phyloP scores from a whole-genome alignment of 2,329 filamentous ascomycete species.

The Cladosporium sp. region DNA sequence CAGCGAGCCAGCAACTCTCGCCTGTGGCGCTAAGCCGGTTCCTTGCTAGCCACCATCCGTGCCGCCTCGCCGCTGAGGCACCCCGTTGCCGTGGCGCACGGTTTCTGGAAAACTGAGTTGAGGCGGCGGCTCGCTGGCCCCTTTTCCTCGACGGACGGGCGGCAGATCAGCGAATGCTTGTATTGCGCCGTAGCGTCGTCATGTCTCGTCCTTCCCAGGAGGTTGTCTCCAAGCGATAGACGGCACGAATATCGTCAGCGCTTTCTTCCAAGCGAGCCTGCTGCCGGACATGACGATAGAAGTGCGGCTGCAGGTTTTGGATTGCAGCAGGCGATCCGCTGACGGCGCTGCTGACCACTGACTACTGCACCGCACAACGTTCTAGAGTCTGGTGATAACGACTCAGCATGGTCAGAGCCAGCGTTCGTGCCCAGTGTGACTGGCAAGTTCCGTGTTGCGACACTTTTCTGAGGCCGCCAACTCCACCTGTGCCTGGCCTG shows the following conservation, averaged over 20 bases:
- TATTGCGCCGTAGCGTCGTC: constrained; percentile 12
- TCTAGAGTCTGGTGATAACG: constrained; percentile 3
- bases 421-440: constrained; percentile 5
- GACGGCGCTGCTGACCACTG: constrained; percentile 13
- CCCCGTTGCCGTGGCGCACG: constrained; percentile 17
- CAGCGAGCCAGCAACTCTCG: not conserved
- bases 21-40: constrained; percentile 16
- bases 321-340: not conserved
- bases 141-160: constrained; percentile 10
- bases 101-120: constrained; percentile 11
- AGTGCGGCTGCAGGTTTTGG: constrained; percentile 2
- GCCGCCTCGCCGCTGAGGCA: constrained; percentile 17
- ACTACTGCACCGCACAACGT: not conserved
- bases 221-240: not conserved
- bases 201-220: not conserved
- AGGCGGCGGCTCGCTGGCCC: constrained; percentile 12
- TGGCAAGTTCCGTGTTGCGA: constrained; percentile 11
- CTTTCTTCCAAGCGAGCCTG: constrained; percentile 5
- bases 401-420: constrained; percentile 5
- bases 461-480: constrained; percentile 10
- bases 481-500: not conserved
- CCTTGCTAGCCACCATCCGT: constrained; percentile 5
- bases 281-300: not conserved
- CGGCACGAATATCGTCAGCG: constrained; percentile 3
- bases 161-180: constrained; percentile 22